Percentiles rank a stretch among this genome's conserved stretches.
These are phyloP conservation scores for Lentinula aciculospora DNA, from an alignment of 768 basidiomycete genomes.

Conservation along the genomic window DNA sequence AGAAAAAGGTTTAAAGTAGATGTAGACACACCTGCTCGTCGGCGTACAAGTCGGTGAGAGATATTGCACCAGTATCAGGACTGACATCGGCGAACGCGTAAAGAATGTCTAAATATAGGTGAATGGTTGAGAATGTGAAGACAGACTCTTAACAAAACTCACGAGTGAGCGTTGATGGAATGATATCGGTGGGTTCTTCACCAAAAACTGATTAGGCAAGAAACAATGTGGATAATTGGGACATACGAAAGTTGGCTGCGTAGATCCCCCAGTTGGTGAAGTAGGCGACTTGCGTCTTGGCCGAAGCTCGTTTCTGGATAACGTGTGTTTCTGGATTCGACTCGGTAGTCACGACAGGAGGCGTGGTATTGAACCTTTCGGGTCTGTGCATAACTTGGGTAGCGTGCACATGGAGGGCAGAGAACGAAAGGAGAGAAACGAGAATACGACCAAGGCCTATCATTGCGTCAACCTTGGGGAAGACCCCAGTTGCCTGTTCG, in stretches of 20 bases:
- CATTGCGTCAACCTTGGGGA: background rate
- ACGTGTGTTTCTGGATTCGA: background rate
- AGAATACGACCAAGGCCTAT: background rate
- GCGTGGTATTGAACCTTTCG: constrained; percentile 1
- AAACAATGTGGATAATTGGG: background rate
- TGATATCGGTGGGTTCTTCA: constrained; percentile 62
- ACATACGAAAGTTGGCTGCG: constrained; percentile 53
- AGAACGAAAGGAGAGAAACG: background rate
- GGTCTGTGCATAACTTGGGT: constrained; percentile 4
- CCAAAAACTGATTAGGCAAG: background rate
- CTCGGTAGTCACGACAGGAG: background rate
- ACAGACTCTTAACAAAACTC: constrained; percentile 12
- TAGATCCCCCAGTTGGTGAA: constrained; percentile 61
- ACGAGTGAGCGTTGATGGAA: constrained; percentile 58
- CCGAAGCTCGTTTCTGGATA: constrained; percentile 7
- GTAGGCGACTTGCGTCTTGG: constrained; percentile 32
- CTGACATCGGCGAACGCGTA: constrained; percentile 79
- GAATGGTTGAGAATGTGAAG: background rate
- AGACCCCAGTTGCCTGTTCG: background rate
- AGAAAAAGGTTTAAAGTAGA: background rate
- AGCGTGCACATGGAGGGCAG: constrained; percentile 3
- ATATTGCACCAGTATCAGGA: constrained; percentile 53
- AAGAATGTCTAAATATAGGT: constrained; percentile 41
- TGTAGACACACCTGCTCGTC: constrained; percentile 50
- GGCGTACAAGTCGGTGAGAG: constrained; percentile 67